phyloP scores from a whole-genome alignment of 202 grass and related monocot genomes.

The Musa balbisiana region DNA sequence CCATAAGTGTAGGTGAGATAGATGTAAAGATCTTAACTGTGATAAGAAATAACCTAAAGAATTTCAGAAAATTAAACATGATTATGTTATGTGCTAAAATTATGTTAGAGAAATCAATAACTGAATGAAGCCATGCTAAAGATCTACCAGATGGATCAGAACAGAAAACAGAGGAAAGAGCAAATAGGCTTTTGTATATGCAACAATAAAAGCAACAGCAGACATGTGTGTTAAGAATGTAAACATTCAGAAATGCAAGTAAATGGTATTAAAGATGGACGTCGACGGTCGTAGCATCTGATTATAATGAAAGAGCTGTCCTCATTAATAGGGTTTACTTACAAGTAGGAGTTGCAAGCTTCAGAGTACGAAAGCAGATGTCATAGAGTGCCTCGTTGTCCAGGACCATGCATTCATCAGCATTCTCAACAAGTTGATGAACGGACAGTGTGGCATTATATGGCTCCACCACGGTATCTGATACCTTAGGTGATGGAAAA shows the following conservation, averaged over 20 bases:
- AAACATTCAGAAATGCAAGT: background rate
- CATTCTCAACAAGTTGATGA: conserved; percentile 9
- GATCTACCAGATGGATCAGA: background rate
- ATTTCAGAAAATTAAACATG: too few species aligned
- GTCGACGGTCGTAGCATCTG: background rate
- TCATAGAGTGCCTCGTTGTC: conserved; percentile 16
- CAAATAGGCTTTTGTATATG: too few species aligned
- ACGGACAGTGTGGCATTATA: conserved; percentile 9
- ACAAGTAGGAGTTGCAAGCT: conserved; percentile 16
- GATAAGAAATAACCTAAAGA: too few species aligned
- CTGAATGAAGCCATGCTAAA: background rate
- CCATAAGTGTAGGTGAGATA: background rate
- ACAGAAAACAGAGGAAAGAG: background rate
- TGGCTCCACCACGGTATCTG: conserved; percentile 6
- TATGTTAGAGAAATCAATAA: background rate
- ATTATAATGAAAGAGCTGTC: background rate
- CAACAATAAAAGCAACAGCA: background rate
- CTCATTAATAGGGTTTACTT: background rate
- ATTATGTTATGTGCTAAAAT: too few species aligned
- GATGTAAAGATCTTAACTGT: background rate
- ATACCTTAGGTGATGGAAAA: conserved; percentile 6
- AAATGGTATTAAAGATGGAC: background rate
- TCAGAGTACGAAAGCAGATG: conserved; percentile 11
- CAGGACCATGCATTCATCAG: conserved; percentile 16
- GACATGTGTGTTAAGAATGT: background rate